These are phyloP conservation scores for Dothideomycetes sp. DNA, from an alignment of 2,329 filamentous ascomycete genomes.

Conservation along the genomic window DNA sequence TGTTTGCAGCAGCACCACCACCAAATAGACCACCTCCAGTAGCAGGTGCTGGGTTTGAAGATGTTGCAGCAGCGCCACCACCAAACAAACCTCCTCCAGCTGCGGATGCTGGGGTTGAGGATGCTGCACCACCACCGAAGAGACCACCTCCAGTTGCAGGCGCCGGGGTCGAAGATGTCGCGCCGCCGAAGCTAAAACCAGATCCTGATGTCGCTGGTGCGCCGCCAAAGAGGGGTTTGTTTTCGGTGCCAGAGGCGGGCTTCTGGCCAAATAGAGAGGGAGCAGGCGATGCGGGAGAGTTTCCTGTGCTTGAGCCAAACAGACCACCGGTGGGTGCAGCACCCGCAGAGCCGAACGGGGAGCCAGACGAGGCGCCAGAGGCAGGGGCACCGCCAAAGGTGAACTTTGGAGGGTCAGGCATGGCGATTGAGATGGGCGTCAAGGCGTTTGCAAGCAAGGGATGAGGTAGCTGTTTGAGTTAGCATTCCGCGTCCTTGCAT, in stretches of 20 bases:
- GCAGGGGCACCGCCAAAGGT: constrained; percentile 25
- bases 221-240: constrained; percentile 12
- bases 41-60: constrained; percentile 1
- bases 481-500: neutral
- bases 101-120: constrained; percentile 2
- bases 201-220: constrained; percentile 12
- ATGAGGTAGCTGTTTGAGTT: neutral
- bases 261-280: constrained; percentile 20
- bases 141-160: constrained; percentile 6
- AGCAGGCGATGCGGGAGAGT: constrained; percentile 5
- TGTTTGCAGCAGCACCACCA: constrained; percentile 5
- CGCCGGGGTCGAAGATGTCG: constrained; percentile 4
- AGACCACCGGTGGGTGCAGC: constrained; percentile 5
- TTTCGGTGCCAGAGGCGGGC: constrained; percentile 8
- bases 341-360: constrained; percentile 9
- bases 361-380: constrained; percentile 20
- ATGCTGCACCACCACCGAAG: constrained; percentile 10
- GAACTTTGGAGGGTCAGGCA: constrained; percentile 15
- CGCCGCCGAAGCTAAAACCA: constrained; percentile 10
- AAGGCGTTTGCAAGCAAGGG: neutral
- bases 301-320: constrained; percentile 12
- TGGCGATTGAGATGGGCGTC: constrained; percentile 10
- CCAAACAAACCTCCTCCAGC: constrained; percentile 11
- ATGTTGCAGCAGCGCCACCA: constrained; percentile 6
- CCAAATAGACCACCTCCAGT: constrained; percentile 11